Conservation (phyloP, 139 green algal genomes). For the Parachlorella kessleri region DNA sequence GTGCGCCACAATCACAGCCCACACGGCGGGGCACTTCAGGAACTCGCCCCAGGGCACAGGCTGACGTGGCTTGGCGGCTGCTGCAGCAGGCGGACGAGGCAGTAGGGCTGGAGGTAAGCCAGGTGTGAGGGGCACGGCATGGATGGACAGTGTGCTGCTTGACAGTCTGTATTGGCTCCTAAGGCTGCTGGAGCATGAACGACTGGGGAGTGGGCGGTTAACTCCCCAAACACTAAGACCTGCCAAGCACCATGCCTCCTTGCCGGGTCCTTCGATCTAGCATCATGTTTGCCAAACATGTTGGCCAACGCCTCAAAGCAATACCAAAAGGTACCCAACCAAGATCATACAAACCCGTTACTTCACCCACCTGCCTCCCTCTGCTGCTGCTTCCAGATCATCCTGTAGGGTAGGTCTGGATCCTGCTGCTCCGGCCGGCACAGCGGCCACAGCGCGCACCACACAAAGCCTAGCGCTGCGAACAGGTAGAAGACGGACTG, state of each 20-base stretch:
- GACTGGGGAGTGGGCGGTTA: too few relatives aligned
- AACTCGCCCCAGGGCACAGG: constrained; percentile 92
- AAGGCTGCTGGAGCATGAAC: too few relatives aligned
- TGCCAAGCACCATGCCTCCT: too few relatives aligned
- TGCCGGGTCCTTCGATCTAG: too few relatives aligned
- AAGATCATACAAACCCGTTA: background rate
- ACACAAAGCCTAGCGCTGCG: constrained; percentile 87
- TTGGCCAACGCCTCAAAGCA: too few relatives aligned
- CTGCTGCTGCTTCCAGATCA: background rate
- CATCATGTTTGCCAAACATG: too few relatives aligned
- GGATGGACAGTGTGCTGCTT: too few relatives aligned
- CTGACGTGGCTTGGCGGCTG: background rate
- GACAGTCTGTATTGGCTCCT: too few relatives aligned
- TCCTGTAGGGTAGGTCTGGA: background rate
- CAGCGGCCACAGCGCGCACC: constrained; percentile 81
- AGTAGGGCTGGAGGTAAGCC: too few relatives aligned
- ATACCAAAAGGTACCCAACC: too few relatives aligned
- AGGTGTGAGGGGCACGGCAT: too few relatives aligned
- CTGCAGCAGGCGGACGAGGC: background rate
- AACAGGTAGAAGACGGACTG: constrained; percentile 97
- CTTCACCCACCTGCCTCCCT: constrained; percentile 2
- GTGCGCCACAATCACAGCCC: constrained; percentile 94
- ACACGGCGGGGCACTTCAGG: constrained; percentile 74
- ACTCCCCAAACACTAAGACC: too few relatives aligned
- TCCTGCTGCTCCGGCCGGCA: constrained; percentile 68